Evolutionary conservation across 176 grass and related monocot species (phyloP).

Genomic region (Carex myosuroides): DNA sequence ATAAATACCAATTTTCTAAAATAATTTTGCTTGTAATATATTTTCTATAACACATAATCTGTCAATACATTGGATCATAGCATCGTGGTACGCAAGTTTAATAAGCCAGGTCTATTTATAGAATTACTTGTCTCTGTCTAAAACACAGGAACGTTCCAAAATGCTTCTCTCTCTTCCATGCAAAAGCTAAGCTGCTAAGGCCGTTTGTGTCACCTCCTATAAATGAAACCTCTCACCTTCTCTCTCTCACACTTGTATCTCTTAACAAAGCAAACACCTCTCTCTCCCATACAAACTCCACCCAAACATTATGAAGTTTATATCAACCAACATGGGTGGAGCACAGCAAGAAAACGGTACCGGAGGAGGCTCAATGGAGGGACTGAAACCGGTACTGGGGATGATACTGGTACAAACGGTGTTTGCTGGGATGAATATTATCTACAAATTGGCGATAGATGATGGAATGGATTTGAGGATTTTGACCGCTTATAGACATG

Average conservation of each 20-base stretch:
- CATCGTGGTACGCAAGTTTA: neutral
- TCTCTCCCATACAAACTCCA: neutral
- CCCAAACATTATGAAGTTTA: neutral
- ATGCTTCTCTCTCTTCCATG: slow-evolving; percentile 19
- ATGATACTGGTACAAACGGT: slow-evolving; percentile 65
- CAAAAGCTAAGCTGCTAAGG: neutral
- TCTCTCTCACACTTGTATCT: neutral
- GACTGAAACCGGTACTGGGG: slow-evolving; percentile 36
- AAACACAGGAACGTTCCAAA: slow-evolving; percentile 9
- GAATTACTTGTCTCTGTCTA: neutral
- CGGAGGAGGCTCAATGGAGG: slow-evolving; percentile 23
- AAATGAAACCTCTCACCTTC: neutral
- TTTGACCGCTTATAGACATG: slow-evolving; percentile 62
- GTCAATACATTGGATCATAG: neutral
- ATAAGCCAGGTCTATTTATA: neutral
- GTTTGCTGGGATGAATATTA: slow-evolving; percentile 69
- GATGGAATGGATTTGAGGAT: slow-evolving; percentile 93
- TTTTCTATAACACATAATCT: neutral
- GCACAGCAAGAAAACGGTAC: neutral
- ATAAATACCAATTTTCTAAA: neutral
- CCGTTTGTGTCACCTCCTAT: neutral
- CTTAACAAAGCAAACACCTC: neutral
- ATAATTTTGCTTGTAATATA: neutral
- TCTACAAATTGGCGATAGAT: slow-evolving; percentile 80
- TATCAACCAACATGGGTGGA: neutral